Evolutionary conservation across 2,329 filamentous ascomycete species (phyloP), one percentile per base, ranked within the genome.

Genomic region (Penicillium sp.): DNA sequence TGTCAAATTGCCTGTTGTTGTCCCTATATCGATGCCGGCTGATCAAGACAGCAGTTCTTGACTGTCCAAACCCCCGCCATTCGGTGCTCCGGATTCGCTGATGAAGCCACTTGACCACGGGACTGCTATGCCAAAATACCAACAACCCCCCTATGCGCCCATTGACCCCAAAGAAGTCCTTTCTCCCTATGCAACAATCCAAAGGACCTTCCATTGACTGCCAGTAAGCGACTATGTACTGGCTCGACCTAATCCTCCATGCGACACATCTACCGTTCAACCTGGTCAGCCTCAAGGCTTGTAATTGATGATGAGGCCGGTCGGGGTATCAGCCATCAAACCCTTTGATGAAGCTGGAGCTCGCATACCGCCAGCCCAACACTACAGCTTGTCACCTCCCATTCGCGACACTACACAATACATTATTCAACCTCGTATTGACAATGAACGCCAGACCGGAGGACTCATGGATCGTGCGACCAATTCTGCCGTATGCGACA

Each of bases 161-260:
- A 33, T 28, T n/a, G 31, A 10, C 39, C 28, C 31, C 23, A 24
- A 21, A 21, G 31, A 24, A 42, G 34, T 44, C 24, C 39, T 33
- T 47, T 45, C 16, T 47, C 53, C 53, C 49, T 39, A 55, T 38
- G 53, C 53, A 49, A 55, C 53, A 55, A 52, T 46, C 44, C 42
- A 52, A 39, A 55, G 34, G 49, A 52, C 38, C 36, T 23, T 41
- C 26, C 45, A 23, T 16, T 24, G 23, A 42, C 36, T 21, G 34
- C 45, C 31, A 46, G 42, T 47, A 46, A 42, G 29, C 46, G 50
- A 26, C 53, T 34, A 12, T 36, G 42, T 49, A 49, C 53, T 52
- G 53, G 53, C 42, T 48, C 41, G 18, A 26, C 45, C 15, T 42
- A 12, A 36, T 23, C 34, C 29, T 34, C 49, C 31, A 42, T 21